Evolutionary conservation across 768 basidiomycete species (phyloP).

Genomic region (Pleurotus pulmonarius): DNA sequence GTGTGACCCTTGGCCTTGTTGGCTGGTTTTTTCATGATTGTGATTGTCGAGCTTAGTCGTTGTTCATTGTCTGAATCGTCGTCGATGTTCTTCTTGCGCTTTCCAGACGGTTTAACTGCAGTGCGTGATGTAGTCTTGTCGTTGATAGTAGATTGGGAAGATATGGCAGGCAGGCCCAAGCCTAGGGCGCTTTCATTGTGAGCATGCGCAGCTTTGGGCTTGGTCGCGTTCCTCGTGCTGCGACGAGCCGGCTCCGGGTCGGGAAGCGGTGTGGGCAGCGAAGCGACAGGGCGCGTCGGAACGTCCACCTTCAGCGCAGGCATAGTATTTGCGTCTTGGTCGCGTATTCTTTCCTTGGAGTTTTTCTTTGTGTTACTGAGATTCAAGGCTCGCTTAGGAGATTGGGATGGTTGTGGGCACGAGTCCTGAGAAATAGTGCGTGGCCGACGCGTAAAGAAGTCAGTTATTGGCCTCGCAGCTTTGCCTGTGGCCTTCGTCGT

Average conservation of each 20-base stretch:
- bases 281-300: background rate
- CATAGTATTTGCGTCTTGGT: background rate
- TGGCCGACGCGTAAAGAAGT: conserved; percentile 7
- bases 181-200: background rate
- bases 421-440: background rate
- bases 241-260: background rate
- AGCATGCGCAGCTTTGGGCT: background rate
- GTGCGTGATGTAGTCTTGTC: background rate
- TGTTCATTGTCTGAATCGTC: conserved; percentile 30
- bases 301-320: background rate
- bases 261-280: background rate
- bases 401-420: background rate
- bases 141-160: background rate
- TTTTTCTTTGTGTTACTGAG: background rate
- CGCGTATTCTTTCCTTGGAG: background rate
- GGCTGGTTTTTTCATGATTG: conserved; percentile 21
- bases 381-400: background rate
- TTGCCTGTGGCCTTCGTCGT: background rate
- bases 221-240: background rate
- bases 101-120: conserved; percentile 1
- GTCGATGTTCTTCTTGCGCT: conserved; percentile 32
- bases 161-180: background rate
- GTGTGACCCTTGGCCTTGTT: background rate
- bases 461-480: conserved; percentile 1
- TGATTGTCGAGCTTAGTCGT: conserved; percentile 20